Evolutionary conservation across 352 stramenopile species (phyloP), one percentile per base, ranked within the genome.

Genomic region (Phytophthora hibernalis): DNA sequence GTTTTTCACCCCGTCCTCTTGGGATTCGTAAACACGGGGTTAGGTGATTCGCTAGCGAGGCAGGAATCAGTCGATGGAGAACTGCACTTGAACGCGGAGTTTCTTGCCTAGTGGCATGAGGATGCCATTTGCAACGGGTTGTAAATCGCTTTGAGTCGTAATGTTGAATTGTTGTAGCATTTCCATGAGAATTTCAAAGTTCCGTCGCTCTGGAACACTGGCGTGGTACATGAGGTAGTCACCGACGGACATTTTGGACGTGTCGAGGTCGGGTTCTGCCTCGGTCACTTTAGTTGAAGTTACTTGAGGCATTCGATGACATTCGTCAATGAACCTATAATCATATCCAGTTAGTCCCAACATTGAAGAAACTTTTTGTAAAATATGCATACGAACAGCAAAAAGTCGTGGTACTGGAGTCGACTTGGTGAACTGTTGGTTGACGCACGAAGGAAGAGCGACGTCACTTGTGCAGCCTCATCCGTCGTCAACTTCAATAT

Each of bases 111-210:
- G 51, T 1, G 65, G 33, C 44, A 87, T 26, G 20, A 61, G 12
- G 15, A 87, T 70, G 22, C 80, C 78, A 28, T 83, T 78, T 20
- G 68, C 69, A 40, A 87, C 71, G 16, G 72, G 52, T 40, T 65
- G 45, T 0, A 18, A 7, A 0, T 61, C 12, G 12, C 53, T 15
- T 10, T 30, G 31, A 5, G 2, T n/a, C 33, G 4, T 5, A 21
- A 70, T 54, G 45, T 85, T 71, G 30, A 85, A 87, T 3, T 66
- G 37, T 64, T 87, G 63, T 22, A 89, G 61, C 43, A 72, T 26
- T 50, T 87, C 76, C 80, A 89, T 89, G 37, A 89, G 62, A 7
- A 61, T 49, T 69, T 89, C 80, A 64, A 89, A 89, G 58, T 83
- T 77, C 28, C 57, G 47, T n/a, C 74, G 80, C 51, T 89, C 78